A percentile compares a stretch with the other conserved stretches of the same genome.
Evolutionary conservation across 1,284 basidiomycete species (phyloP).

Genomic region (Volvariella volvacea): DNA sequence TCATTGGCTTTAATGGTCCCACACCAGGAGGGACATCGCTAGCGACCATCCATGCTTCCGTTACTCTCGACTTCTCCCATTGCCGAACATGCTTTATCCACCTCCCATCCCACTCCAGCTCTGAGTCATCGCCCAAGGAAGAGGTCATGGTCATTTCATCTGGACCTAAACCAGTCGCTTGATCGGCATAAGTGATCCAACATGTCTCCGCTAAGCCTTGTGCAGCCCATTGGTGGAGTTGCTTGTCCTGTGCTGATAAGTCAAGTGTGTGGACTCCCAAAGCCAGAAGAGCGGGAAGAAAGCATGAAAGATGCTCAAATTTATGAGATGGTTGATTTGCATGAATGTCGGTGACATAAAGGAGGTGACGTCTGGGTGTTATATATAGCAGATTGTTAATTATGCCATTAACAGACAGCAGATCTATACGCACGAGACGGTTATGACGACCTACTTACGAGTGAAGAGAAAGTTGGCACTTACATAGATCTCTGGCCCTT

Average conservation of each 20-base stretch:
- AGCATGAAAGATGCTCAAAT: constrained; percentile 72
- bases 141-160: constrained; percentile 32
- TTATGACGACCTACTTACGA: constrained; percentile 27
- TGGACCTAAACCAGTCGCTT: constrained; percentile 53
- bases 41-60: constrained; percentile 24
- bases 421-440: constrained; percentile 34
- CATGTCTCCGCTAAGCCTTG: constrained; percentile 61
- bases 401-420: constrained; percentile 52
- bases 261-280: constrained; percentile 55
- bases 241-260: constrained; percentile 21
- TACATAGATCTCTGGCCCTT: constrained; percentile 55
- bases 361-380: constrained; percentile 51
- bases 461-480: constrained; percentile 21
- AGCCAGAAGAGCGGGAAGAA: constrained; percentile 68
- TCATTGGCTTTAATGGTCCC: constrained; percentile 15
- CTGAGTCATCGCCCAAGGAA: neutral
- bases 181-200: constrained; percentile 59
- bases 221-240: constrained; percentile 51
- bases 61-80: constrained; percentile 36
- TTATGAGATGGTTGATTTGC: constrained; percentile 32
- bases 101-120: constrained; percentile 29
- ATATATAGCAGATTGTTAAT: constrained; percentile 60
- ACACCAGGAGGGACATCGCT: constrained; percentile 32
- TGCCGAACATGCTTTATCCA: constrained; percentile 47
- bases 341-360: constrained; percentile 59